Percentiles rank a stretch among this genome's conserved stretches.
These are phyloP conservation scores for Pseudofabraea citricarpa DNA, from an alignment of 2,329 filamentous ascomycete genomes.

Conservation along the genomic window DNA sequence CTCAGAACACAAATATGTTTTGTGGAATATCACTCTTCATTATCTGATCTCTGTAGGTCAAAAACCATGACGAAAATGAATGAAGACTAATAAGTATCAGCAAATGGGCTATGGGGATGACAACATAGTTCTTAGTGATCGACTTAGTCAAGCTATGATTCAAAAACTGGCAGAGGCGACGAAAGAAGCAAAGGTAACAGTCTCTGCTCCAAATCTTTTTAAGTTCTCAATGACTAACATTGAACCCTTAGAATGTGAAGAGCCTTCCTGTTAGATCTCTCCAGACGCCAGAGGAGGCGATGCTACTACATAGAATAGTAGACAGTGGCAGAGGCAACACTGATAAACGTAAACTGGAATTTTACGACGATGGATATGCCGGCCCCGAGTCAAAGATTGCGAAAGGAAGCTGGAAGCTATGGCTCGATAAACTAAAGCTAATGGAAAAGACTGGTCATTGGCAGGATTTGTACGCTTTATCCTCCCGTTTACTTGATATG, in stretches of 20 bases:
- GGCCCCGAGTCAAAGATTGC: conserved; percentile 27
- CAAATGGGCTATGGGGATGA: conserved; percentile 16
- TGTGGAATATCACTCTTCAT: conserved; percentile 28
- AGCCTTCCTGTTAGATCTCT: conserved; percentile 24
- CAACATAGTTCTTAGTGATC: no score
- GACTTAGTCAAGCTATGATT: conserved; percentile 23
- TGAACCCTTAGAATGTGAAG: conserved; percentile 21
- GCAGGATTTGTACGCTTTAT: conserved; percentile 23
- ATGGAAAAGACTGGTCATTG: conserved; percentile 20
- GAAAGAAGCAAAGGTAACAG: conserved; percentile 20
- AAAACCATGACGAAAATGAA: neutral
- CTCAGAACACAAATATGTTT: conserved; percentile 25
- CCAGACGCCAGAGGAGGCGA: conserved; percentile 28
- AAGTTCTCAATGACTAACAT: no score
- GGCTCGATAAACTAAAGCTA: conserved; percentile 23
- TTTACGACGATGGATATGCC: conserved; percentile 22
- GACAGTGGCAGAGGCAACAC: conserved; percentile 13
- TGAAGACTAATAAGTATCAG: conserved; percentile 13
- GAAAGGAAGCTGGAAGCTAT: conserved; percentile 29
- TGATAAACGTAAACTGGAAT: conserved; percentile 22
- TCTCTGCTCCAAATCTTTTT: neutral
- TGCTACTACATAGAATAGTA: conserved; percentile 25
- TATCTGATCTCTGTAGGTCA: conserved; percentile 25
- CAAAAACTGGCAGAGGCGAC: conserved; percentile 26
- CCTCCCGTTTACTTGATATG: conserved; percentile 19